Evolutionary conservation across 2,329 filamentous ascomycete species (phyloP), one percentile per base, ranked within the genome.

Genomic region (Rhynchosporium agropyri): DNA sequence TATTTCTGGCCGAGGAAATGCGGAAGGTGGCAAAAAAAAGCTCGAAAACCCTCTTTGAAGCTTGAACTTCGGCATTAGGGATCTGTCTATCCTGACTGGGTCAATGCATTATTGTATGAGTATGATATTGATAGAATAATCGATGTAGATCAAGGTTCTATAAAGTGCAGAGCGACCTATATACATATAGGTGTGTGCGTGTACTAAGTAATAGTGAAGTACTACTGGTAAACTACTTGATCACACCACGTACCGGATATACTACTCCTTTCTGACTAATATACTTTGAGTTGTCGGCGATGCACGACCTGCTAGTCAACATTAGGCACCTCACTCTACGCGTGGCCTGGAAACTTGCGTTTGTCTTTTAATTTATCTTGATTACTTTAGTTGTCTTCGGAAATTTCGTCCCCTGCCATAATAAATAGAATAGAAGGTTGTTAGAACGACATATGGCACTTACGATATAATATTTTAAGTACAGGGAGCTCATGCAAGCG

Each of bases 271-370:
- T 20, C 20, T 20, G 20, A 20, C 20, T 61, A 45, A 61, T 53
- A 40, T 96, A 96, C 79, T 96, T 96, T 75, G 84, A 94, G 70
- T 96, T 97, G 92, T 92, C 93, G 1, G 91, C 91, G 4, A 87
- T 97, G 62, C 95, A 89, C 76, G 89, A 96, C 76, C 90, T 89
- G 0, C 80, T 96, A 28, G 83, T 90, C 28, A 71, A 77, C 6
- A 72, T 81, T 0, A 81, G 81, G 55, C 84, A 86, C 6, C 79
- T 94, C 60, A 78, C 81, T 0, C 77, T 85, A 2, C 86, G 90
- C 69, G 82, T 86, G 43, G 89, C 92, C 2, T 97, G 93, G 92
- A 85, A 92, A 31, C 85, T 96, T 0, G 84, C 91, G 2, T 97
- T 96, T 74, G 79, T 96, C 65, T 89, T 96, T 5, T 92, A 92